Percentiles rank a stretch among this genome's conserved stretches.
phyloP scores from a whole-genome alignment of 2,329 filamentous ascomycete genomes.

The Calonectria naviculata region DNA sequence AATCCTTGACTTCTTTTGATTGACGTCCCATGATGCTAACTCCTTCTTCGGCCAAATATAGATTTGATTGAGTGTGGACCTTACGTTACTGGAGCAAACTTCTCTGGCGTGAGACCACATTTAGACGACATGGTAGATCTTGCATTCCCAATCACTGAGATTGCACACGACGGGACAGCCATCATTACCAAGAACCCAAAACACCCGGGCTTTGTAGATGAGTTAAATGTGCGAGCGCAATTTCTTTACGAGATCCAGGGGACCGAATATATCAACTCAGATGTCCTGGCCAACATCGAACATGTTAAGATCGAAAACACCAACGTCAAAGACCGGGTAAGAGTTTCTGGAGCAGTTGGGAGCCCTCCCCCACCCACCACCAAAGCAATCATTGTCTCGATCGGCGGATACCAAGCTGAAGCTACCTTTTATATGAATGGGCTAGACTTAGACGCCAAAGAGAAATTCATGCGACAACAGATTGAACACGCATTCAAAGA shows the following conservation, averaged over 20 bases:
- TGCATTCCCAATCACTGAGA: conserved; percentile 15
- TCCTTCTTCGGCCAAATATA: background rate
- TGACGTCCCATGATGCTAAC: background rate
- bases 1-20: background rate
- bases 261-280: conserved; percentile 13
- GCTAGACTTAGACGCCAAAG: conserved; percentile 14
- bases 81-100: conserved; percentile 11
- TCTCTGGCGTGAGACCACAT: background rate
- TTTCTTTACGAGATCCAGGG: conserved; percentile 21
- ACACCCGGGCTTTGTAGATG: conserved; percentile 9
- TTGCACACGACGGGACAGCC: conserved; percentile 5
- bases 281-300: conserved; percentile 10
- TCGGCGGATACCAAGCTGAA: conserved; percentile 16
- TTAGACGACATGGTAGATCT: conserved; percentile 12
- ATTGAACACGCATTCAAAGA: conserved; percentile 17
- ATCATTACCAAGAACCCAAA: conserved; percentile 17
- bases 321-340: background rate
- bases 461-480: conserved; percentile 18
- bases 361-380: conserved; percentile 7
- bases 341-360: background rate
- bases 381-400: conserved; percentile 11
- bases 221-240: conserved; percentile 12
- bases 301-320: conserved; percentile 12
- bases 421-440: conserved; percentile 23
- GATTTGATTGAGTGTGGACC: conserved; percentile 14